Percentiles rank a stretch among this genome's conserved stretches.
Conservation (phyloP, 2,329 filamentous ascomycete species). For the Trematosphaeria pertusa region DNA sequence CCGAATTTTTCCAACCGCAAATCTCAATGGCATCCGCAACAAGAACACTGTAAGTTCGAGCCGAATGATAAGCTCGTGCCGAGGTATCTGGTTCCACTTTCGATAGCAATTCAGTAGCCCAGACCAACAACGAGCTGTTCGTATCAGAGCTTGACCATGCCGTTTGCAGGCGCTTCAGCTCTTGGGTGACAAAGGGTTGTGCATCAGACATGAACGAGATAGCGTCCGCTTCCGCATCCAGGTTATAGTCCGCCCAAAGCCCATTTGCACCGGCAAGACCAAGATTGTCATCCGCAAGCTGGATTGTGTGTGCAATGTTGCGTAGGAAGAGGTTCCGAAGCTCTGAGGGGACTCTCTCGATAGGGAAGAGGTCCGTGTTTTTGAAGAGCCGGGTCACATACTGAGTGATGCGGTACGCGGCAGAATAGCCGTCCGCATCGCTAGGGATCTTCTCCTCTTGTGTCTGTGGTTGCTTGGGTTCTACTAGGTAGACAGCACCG, state of each 20-base stretch:
- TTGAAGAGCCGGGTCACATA: conserved; percentile 70
- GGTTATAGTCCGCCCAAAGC: conserved; percentile 57
- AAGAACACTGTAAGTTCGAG: conserved; percentile 48
- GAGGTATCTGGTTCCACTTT: conserved; percentile 29
- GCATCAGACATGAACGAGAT: conserved; percentile 61
- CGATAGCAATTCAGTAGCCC: conserved; percentile 32
- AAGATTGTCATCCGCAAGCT: conserved; percentile 67
- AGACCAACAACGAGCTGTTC: conserved; percentile 31
- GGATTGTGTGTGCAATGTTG: conserved; percentile 61
- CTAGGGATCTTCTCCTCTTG: conserved; percentile 51
- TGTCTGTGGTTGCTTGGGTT: conserved; percentile 25
- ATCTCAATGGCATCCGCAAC: conserved; percentile 50
- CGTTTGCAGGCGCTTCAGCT: conserved; percentile 40
- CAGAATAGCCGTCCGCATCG: conserved; percentile 74
- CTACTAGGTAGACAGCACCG: conserved; percentile 72
- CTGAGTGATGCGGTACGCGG: conserved; percentile 76
- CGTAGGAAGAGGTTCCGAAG: conserved; percentile 48
- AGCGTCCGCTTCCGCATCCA: conserved; percentile 60
- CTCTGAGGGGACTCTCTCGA: conserved; percentile 37
- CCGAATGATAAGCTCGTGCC: conserved; percentile 50
- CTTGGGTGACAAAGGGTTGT: conserved; percentile 55
- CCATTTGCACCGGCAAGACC: conserved; percentile 63
- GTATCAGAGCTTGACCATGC: conserved; percentile 21
- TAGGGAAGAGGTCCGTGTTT: conserved; percentile 45
- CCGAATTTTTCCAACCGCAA: conserved; percentile 48